phyloP scores from a whole-genome alignment of 371 early-diverging fungal genomes.

The Mortierella sp. region DNA sequence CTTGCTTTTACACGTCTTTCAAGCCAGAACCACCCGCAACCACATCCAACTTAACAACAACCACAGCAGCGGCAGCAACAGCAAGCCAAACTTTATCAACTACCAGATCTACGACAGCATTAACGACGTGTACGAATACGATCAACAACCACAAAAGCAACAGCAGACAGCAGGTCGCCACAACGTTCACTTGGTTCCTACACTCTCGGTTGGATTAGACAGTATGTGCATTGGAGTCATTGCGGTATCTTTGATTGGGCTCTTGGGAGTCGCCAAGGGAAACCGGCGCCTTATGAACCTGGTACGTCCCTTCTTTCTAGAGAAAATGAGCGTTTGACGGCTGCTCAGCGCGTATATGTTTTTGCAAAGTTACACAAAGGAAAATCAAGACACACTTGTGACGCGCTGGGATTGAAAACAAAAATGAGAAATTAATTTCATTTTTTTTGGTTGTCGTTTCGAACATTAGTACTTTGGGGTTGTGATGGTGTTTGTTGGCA shows the following conservation, averaged over 20 bases:
- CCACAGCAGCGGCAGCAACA: not conserved
- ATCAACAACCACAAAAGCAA: not conserved
- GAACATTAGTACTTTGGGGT: conserved; percentile 30
- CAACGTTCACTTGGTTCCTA: conserved; percentile 15
- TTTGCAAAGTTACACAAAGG: not conserved
- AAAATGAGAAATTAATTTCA: not conserved
- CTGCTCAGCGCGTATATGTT: not conserved
- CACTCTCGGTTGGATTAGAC: conserved; percentile 26
- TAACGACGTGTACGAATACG: not conserved
- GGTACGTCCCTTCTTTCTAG: conserved; percentile 12
- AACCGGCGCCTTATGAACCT: conserved; percentile 28
- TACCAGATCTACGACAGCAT: not conserved
- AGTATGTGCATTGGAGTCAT: conserved; percentile 25
- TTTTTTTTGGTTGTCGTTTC: not conserved
- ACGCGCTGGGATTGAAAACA: conserved; percentile 5
- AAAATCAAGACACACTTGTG: not conserved
- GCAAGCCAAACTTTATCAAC: not conserved
- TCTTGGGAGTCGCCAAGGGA: conserved; percentile 31
- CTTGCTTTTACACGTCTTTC: not conserved
- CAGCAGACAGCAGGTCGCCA: not conserved
- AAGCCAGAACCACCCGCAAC: not conserved
- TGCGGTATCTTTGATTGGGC: conserved; percentile 31
- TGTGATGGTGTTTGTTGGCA: conserved; percentile 15
- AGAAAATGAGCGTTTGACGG: too few species aligned
- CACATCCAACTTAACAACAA: not conserved